These are phyloP conservation scores for Lupinus albus DNA, from an alignment of 306 rosid genomes.

Conservation along the genomic window DNA sequence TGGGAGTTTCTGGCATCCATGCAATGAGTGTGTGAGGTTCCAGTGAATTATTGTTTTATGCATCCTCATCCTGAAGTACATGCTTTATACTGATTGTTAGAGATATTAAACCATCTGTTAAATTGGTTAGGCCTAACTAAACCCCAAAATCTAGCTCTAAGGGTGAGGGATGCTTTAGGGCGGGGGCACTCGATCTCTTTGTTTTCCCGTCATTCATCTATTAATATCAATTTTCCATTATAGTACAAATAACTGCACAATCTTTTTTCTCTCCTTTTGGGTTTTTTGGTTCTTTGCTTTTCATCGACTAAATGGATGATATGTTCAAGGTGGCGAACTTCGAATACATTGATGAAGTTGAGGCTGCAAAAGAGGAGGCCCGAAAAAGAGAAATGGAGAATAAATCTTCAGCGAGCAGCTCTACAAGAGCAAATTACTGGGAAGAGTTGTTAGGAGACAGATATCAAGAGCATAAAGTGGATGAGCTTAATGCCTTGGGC, in stretches of 20 bases:
- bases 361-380: constrained; percentile 78
- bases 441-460: constrained; percentile 87
- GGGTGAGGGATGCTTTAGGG: too few relatives aligned
- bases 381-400: constrained; percentile 57
- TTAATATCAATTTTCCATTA: constrained; percentile 9
- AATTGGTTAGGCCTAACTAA: too few relatives aligned
- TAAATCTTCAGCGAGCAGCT: constrained; percentile 37
- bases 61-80: background rate
- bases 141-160: too few relatives aligned
- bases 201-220: background rate
- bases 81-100: background rate
- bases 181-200: constrained; percentile 12
- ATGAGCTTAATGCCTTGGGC: constrained; percentile 86
- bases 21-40: background rate
- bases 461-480: constrained; percentile 86
- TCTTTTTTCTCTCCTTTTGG: background rate
- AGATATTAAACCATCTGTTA: too few relatives aligned
- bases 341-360: constrained; percentile 84
- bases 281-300: constrained; percentile 31
- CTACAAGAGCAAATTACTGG: constrained; percentile 83
- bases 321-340: constrained; percentile 88
- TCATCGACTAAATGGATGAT: constrained; percentile 26
- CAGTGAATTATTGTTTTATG: background rate
- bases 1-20: constrained; percentile 1
- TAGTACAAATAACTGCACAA: background rate